phyloP scores from a whole-genome alignment of 2,329 filamentous ascomycete species.

The Xylaria polymorpha region DNA sequence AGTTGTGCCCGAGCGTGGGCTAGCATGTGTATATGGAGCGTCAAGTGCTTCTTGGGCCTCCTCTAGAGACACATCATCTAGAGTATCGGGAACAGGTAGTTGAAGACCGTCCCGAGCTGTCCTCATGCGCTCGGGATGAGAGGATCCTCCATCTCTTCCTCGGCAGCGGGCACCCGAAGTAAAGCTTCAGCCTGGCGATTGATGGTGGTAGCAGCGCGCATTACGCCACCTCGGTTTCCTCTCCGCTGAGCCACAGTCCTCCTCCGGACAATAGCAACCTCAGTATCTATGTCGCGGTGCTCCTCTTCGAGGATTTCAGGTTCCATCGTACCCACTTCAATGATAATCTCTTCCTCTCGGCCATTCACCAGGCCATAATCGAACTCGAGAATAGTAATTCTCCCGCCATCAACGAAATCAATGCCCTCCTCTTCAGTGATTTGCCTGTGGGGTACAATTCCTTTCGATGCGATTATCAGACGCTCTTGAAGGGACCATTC shows the following conservation, averaged over 20 bases:
- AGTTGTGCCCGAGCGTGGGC: slow-evolving; percentile 75
- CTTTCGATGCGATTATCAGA: slow-evolving; percentile 78
- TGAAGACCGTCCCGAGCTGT: slow-evolving; percentile 47
- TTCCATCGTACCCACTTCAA: slow-evolving; percentile 78
- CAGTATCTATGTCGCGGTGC: slow-evolving; percentile 77
- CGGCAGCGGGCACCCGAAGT: slow-evolving; percentile 51
- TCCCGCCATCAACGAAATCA: slow-evolving; percentile 81
- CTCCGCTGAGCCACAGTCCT: slow-evolving; percentile 75
- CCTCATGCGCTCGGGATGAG: slow-evolving; percentile 62
- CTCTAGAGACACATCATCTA: slow-evolving; percentile 60
- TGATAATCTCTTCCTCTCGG: slow-evolving; percentile 66
- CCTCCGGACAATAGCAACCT: slow-evolving; percentile 81
- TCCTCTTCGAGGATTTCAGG: slow-evolving; percentile 80
- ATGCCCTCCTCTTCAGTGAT: slow-evolving; percentile 76
- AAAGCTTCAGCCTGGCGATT: slow-evolving; percentile 44
- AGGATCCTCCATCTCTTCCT: slow-evolving; percentile 62
- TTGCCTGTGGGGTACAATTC: slow-evolving; percentile 68
- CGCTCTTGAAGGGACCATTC: slow-evolving; percentile 63
- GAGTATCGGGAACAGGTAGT: slow-evolving; percentile 51
- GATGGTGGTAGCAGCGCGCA: slow-evolving; percentile 62
- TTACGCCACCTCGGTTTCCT: slow-evolving; percentile 59
- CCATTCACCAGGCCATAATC: slow-evolving; percentile 70
- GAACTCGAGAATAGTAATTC: slow-evolving; percentile 79
- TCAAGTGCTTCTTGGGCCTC: slow-evolving; percentile 73
- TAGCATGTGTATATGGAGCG: slow-evolving; percentile 77